Percentiles rank a stretch among this genome's conserved stretches.
These are phyloP conservation scores for Bipolaris zeicola DNA, from an alignment of 2,329 filamentous ascomycete genomes.

Conservation along the genomic window DNA sequence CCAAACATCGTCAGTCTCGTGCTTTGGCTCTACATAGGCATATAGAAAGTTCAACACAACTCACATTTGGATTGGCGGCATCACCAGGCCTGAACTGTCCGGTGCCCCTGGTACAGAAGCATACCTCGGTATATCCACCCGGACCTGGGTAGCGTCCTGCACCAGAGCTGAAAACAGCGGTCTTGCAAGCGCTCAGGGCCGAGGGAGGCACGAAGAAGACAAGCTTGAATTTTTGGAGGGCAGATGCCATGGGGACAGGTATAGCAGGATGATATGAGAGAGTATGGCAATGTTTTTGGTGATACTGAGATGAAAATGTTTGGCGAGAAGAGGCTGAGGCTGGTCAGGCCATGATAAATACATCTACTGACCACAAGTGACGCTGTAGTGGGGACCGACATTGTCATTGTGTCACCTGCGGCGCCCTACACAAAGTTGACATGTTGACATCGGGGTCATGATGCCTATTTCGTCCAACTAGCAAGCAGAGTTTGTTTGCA, in stretches of 20 bases:
- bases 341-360: neutral
- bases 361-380: neutral
- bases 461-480: neutral
- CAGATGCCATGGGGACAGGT: constrained; percentile 5
- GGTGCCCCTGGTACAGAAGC: constrained; percentile 56
- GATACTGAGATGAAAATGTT: too few species aligned
- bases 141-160: constrained; percentile 52
- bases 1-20: neutral
- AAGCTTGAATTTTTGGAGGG: constrained; percentile 48
- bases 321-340: neutral
- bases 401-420: neutral
- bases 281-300: neutral
- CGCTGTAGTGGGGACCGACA: neutral
- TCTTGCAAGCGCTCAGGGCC: constrained; percentile 48
- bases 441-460: neutral
- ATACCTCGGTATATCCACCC: constrained; percentile 52
- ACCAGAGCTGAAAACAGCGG: constrained; percentile 54
- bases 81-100: constrained; percentile 70
- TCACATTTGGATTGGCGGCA: constrained; percentile 62
- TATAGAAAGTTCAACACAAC: neutral
- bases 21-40: neutral
- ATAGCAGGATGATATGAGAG: neutral
- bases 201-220: constrained; percentile 53
- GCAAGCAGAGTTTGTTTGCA: neutral
- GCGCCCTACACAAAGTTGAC: constrained; percentile 1